These are phyloP conservation scores for Rhypophila decipiens DNA, from an alignment of 495 filamentous ascomycete species.

Conservation along the genomic window DNA sequence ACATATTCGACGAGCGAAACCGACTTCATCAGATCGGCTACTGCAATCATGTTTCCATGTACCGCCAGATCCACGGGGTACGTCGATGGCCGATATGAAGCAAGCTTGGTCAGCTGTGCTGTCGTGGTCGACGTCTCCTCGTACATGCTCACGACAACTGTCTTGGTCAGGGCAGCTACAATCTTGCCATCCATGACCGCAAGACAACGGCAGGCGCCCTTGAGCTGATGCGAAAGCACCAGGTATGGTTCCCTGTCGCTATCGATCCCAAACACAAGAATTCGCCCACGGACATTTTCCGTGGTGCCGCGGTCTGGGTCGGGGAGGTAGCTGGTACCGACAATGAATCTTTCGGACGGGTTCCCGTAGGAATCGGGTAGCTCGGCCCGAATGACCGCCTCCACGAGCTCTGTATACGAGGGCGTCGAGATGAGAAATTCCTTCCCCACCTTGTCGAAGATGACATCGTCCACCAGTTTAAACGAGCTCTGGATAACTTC, in stretches of 20 bases:
- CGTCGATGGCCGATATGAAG: constrained; percentile 73
- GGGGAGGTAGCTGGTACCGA: constrained; percentile 75
- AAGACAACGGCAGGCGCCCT: constrained; percentile 72
- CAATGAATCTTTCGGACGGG: constrained; percentile 72
- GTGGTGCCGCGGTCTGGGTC: constrained; percentile 37
- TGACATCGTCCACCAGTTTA: constrained; percentile 46
- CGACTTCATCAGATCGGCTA: constrained; percentile 94
- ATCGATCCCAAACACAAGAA: constrained; percentile 79
- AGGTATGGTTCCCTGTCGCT: constrained; percentile 62
- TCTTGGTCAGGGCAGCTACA: constrained; percentile 79
- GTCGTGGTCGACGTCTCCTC: constrained; percentile 40
- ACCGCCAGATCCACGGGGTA: constrained; percentile 80
- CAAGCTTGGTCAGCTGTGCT: constrained; percentile 55
- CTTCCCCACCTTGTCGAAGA: constrained; percentile 40
- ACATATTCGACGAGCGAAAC: constrained; percentile 67
- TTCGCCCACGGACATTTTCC: constrained; percentile 60
- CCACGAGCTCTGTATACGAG: constrained; percentile 67
- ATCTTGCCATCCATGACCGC: constrained; percentile 67
- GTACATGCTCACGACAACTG: constrained; percentile 62
- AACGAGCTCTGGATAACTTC: constrained; percentile 46
- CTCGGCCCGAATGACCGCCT: constrained; percentile 74
- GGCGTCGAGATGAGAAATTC: constrained; percentile 41
- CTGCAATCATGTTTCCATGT: constrained; percentile 62
- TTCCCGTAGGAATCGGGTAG: constrained; percentile 57
- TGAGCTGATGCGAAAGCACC: constrained; percentile 55